phyloP scores from a whole-genome alignment of 768 basidiomycete species.

The Hypsizygus marmoreus region DNA sequence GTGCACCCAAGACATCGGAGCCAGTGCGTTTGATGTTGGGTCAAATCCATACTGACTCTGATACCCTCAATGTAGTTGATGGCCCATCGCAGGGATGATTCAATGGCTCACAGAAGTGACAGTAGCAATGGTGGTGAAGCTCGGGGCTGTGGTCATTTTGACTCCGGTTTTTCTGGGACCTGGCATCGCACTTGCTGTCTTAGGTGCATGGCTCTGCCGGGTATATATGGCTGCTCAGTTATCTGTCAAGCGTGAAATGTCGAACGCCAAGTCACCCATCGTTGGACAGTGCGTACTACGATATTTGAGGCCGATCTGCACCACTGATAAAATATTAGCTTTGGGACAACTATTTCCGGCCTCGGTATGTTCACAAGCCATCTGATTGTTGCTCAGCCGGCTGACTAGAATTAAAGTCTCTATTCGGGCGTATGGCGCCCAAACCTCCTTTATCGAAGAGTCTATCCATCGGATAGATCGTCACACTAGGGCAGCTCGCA shows the following conservation, averaged over 20 bases:
- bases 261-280: slow-evolving; percentile 36
- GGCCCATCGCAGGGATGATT: slow-evolving; percentile 28
- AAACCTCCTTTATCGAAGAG: slow-evolving; percentile 44
- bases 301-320: too few relatives aligned
- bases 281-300: too few relatives aligned
- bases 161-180: slow-evolving; percentile 43
- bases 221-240: slow-evolving; percentile 48
- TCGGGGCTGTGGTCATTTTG: slow-evolving; percentile 40
- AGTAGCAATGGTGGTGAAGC: slow-evolving; percentile 35
- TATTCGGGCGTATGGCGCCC: slow-evolving; percentile 66
- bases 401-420: slow-evolving; percentile 33
- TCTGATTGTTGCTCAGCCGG: not conserved
- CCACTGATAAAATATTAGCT: too few relatives aligned
- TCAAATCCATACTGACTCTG: not conserved
- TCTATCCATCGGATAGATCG: slow-evolving; percentile 52
- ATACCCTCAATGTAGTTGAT: slow-evolving; percentile 50
- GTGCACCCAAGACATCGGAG: slow-evolving; percentile 65
- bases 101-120: slow-evolving; percentile 23
- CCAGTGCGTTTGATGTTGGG: slow-evolving; percentile 18
- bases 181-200: slow-evolving; percentile 37
- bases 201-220: too few relatives aligned
- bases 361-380: slow-evolving; percentile 34
- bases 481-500: slow-evolving; percentile 44
- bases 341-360: slow-evolving; percentile 60
- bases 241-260: slow-evolving; percentile 48